These are phyloP conservation scores for Russula lepida DNA, from an alignment of 768 basidiomycete species.

Conservation along the genomic window DNA sequence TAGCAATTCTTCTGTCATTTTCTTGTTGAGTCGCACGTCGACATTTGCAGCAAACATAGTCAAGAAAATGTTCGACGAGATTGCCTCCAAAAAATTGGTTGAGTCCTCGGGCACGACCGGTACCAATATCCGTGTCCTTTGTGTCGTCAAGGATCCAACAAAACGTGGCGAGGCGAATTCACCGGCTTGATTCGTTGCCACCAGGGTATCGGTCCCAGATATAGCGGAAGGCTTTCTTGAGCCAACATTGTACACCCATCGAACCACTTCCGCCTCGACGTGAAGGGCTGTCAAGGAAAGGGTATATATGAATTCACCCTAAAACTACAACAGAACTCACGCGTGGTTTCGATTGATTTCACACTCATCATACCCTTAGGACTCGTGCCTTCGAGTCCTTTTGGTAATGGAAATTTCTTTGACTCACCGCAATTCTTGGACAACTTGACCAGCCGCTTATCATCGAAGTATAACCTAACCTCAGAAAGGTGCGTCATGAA, in stretches of 20 bases:
- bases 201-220: background rate
- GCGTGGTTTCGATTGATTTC: slow-evolving; percentile 49
- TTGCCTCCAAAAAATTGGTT: slow-evolving; percentile 29
- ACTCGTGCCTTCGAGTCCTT: slow-evolving; percentile 49
- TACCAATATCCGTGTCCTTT: slow-evolving; percentile 26
- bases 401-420: slow-evolving; percentile 43
- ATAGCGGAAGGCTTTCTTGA: slow-evolving; percentile 44
- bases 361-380: slow-evolving; percentile 60
- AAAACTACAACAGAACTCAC: slow-evolving; percentile 33
- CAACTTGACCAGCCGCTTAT: slow-evolving; percentile 57
- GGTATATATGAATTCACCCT: slow-evolving; percentile 2
- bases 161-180: slow-evolving; percentile 35
- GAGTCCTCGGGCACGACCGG: slow-evolving; percentile 26
- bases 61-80: slow-evolving; percentile 48
- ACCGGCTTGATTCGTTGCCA: slow-evolving; percentile 21
- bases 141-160: slow-evolving; percentile 28
- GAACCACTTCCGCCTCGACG: slow-evolving; percentile 76
- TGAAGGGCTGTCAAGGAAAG: slow-evolving; percentile 43
- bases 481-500: slow-evolving; percentile 79
- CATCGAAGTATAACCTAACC: slow-evolving; percentile 78
- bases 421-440: slow-evolving; percentile 52
- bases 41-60: slow-evolving; percentile 62
- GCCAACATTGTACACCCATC: slow-evolving; percentile 63
- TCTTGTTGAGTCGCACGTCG: slow-evolving; percentile 54
- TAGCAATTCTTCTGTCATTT: slow-evolving; percentile 63